Conservation (phyloP, 2,329 filamentous ascomycete genomes). For the Arachnomyces sp. region DNA sequence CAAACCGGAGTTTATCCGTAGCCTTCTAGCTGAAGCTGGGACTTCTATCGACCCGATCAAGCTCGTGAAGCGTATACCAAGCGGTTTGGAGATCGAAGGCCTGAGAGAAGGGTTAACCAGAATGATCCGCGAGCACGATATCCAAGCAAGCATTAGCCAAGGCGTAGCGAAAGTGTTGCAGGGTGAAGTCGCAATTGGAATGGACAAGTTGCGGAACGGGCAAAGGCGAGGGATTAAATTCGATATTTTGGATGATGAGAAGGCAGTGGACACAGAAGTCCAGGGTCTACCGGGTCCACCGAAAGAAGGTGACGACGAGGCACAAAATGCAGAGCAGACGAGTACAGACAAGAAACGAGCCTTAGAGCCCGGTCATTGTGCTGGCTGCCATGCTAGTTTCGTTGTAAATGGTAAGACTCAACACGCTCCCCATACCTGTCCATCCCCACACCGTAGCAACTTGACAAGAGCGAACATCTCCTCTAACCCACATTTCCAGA, state of each 20-base stretch:
- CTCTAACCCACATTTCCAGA: constrained; percentile 26
- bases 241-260: constrained; percentile 52
- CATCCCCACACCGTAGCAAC: background rate
- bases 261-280: constrained; percentile 1
- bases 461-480: too few relatives aligned
- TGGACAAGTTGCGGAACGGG: constrained; percentile 70
- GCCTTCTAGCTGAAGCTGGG: constrained; percentile 84
- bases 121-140: constrained; percentile 91
- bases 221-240: constrained; percentile 86
- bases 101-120: constrained; percentile 79
- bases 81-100: constrained; percentile 86
- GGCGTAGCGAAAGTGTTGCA: constrained; percentile 80
- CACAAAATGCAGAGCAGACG: background rate
- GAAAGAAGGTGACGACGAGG: background rate
- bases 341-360: constrained; percentile 1
- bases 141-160: constrained; percentile 85
- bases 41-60: constrained; percentile 89
- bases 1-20: constrained; percentile 89
- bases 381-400: constrained; percentile 32
- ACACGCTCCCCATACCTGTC: background rate
- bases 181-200: constrained; percentile 78
- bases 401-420: constrained; percentile 28
- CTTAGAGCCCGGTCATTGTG: constrained; percentile 26
- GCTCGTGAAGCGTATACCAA: constrained; percentile 81
- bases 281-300: background rate